A percentile compares a stretch with the other conserved stretches of the same genome.
Evolutionary conservation across 805 yeast species (phyloP).

Genomic region (Hermanozyma aechmeae): DNA sequence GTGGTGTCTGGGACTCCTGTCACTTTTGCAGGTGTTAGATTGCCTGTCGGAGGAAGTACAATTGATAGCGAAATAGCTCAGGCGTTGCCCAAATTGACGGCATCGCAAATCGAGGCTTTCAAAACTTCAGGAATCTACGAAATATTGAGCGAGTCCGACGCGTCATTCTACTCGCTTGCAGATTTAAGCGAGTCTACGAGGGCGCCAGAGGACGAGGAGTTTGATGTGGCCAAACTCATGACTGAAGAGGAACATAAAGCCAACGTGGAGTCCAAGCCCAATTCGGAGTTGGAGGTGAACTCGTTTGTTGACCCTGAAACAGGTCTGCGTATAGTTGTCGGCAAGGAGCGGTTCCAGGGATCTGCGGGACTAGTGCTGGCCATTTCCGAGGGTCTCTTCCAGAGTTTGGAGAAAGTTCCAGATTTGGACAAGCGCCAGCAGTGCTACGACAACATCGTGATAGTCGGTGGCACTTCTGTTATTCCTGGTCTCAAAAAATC

Average conservation of each 20-base stretch:
- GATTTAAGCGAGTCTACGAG: constrained; percentile 24
- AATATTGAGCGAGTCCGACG: constrained; percentile 61
- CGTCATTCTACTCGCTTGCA: constrained; percentile 53
- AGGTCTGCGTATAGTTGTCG: constrained; percentile 57
- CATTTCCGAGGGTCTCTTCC: constrained; percentile 47
- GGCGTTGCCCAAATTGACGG: constrained; percentile 49
- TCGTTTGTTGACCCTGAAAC: constrained; percentile 49
- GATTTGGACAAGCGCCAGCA: constrained; percentile 69
- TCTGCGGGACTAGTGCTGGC: constrained; percentile 46
- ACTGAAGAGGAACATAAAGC: constrained; percentile 39
- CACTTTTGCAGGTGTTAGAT: constrained; percentile 40
- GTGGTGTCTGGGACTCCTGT: constrained; percentile 64
- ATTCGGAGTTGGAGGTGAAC: constrained; percentile 68
- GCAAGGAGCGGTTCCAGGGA: constrained; percentile 86
- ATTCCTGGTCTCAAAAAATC: constrained; percentile 74
- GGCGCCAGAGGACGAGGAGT: constrained; percentile 56
- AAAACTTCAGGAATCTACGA: constrained; percentile 73
- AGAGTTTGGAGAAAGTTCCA: constrained; percentile 45
- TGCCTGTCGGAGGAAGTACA: constrained; percentile 54
- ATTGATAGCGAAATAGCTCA: constrained; percentile 48
- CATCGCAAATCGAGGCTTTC: constrained; percentile 59
- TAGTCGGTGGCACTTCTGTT: constrained; percentile 69
- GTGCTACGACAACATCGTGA: constrained; percentile 73
- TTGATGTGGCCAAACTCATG: constrained; percentile 86
- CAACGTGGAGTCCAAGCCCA: constrained; percentile 32